A percentile compares a stretch with the other conserved stretches of the same genome.
These are phyloP conservation scores for Peronospora destructor DNA, from an alignment of 352 stramenopile species.

Conservation along the genomic window DNA sequence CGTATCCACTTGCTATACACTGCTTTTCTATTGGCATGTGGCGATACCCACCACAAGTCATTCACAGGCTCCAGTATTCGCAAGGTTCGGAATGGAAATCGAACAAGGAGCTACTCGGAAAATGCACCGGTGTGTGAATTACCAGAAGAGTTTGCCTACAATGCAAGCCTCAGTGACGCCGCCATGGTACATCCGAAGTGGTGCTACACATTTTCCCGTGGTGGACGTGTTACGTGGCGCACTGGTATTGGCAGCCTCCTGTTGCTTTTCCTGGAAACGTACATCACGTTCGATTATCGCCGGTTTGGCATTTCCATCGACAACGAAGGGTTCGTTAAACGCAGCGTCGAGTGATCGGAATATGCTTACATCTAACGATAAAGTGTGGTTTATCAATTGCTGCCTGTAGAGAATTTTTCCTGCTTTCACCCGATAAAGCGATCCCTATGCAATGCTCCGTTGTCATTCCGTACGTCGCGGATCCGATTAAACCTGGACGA, in stretches of 20 bases:
- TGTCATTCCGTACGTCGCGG: conserved; percentile 59
- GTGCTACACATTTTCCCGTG: conserved; percentile 64
- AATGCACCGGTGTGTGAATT: conserved; percentile 12
- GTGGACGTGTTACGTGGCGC: conserved; percentile 54
- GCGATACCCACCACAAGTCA: conserved; percentile 54
- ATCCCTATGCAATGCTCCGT: conserved; percentile 27
- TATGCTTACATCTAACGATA: neutral
- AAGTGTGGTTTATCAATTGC: conserved; percentile 2
- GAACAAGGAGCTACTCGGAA: conserved; percentile 33
- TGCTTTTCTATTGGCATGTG: conserved; percentile 43
- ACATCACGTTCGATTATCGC: conserved; percentile 81
- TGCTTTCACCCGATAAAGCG: conserved; percentile 45
- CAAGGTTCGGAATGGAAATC: conserved; percentile 16
- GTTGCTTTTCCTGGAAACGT: conserved; percentile 78
- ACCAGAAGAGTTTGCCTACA: conserved; percentile 23
- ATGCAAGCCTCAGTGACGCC: conserved; percentile 5
- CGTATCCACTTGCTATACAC: neutral
- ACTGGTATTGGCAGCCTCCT: conserved; percentile 66
- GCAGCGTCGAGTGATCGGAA: neutral
- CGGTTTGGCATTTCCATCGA: conserved; percentile 70
- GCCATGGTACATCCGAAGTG: conserved; percentile 29
- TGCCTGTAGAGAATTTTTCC: conserved; percentile 60
- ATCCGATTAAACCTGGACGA: conserved; percentile 60
- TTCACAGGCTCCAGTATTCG: conserved; percentile 23
- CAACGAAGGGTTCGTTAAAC: conserved; percentile 46